Evolutionary conservation across 2,329 filamentous ascomycete genomes (phyloP).

Genomic region (Arthroderma sp.): DNA sequence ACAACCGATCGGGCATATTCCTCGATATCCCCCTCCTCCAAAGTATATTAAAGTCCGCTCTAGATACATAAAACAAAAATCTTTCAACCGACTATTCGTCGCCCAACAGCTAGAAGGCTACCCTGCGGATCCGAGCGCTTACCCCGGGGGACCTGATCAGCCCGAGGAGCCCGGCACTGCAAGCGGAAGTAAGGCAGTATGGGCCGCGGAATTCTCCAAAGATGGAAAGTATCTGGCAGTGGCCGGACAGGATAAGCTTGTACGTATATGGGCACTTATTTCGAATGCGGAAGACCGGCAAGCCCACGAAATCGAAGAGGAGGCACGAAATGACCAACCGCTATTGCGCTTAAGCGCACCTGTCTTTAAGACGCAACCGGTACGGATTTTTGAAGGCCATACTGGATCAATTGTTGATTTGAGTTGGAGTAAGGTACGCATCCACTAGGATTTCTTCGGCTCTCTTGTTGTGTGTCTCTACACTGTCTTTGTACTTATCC

Average conservation of each 20-base stretch:
- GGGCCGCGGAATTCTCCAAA: constrained; percentile 84
- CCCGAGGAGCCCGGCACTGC: constrained; percentile 20
- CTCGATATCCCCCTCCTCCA: constrained; percentile 75
- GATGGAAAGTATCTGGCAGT: constrained; percentile 85
- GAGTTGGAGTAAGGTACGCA: constrained; percentile 76
- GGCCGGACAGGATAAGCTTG: constrained; percentile 75
- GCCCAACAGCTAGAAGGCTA: constrained; percentile 72
- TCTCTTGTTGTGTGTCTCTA: too few relatives aligned
- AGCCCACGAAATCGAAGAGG: constrained; percentile 54
- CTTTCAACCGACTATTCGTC: constrained; percentile 79
- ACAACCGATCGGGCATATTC: constrained; percentile 68
- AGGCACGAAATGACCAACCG: constrained; percentile 33
- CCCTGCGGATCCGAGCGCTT: constrained; percentile 18
- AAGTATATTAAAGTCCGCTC: constrained; percentile 77
- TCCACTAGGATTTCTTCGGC: background rate
- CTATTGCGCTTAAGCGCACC: constrained; percentile 67
- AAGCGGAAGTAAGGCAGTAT: constrained; percentile 53
- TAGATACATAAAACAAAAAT: constrained; percentile 65
- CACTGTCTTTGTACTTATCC: too few relatives aligned
- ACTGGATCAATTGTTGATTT: constrained; percentile 75
- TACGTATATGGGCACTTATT: constrained; percentile 82
- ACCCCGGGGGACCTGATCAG: constrained; percentile 17
- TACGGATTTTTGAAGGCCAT: constrained; percentile 72
- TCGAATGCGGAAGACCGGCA: constrained; percentile 66
- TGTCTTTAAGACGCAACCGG: constrained; percentile 68